Base-by-base conservation (phyloP, 441 rosid genomes). In the Kokia cookei region DNA sequence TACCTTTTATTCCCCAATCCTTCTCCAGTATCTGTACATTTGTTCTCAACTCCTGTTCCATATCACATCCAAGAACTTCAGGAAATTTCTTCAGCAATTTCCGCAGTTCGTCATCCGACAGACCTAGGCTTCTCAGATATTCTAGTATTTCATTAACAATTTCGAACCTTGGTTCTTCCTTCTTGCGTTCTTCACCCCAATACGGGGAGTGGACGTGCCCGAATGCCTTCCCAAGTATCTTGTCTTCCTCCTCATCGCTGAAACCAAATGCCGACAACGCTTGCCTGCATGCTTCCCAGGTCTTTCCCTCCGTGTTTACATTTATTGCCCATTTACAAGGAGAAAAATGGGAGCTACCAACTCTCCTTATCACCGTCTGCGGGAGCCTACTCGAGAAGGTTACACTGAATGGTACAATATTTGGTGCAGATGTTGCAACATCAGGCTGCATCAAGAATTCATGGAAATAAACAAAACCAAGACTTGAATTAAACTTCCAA, bases 41-140 rank as follows among this genome's bases (percentile, higher is more conserved):
- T 3, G 67, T 89, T 84, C 65, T 91, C 88, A 94, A 78, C 68
- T 91, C 95, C 1, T 86, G 79, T 76, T 92, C 93, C 9, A 94
- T 76, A 71, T 82, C 74, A 69, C 98, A 94, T 40, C 98, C 97
- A 0, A 94, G 90, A 65, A 91, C 97, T 76, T 92, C 93, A 0
- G 98, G 98, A 79, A 94, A 92, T 53, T 92, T 94, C 82, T 91
- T 94, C 57, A 94, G 85, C 76, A 94, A 73, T 80, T 92, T 91
- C 53, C 73, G 73, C 1, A 94, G 82, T 61, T 94, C 97, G 2
- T 88, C 86, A 2, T 91, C 89, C 0, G 93, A 78, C 22, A 94
- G 90, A 54, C 86, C 83, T 43, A 92, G 88, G 64, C 79, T 79
- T 77, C 86, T 87, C 64, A 92, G 82, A 17, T 88, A 90, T 65